Conservation (phyloP, 2,329 filamentous ascomycete species). For the Aspergillus candidus region DNA sequence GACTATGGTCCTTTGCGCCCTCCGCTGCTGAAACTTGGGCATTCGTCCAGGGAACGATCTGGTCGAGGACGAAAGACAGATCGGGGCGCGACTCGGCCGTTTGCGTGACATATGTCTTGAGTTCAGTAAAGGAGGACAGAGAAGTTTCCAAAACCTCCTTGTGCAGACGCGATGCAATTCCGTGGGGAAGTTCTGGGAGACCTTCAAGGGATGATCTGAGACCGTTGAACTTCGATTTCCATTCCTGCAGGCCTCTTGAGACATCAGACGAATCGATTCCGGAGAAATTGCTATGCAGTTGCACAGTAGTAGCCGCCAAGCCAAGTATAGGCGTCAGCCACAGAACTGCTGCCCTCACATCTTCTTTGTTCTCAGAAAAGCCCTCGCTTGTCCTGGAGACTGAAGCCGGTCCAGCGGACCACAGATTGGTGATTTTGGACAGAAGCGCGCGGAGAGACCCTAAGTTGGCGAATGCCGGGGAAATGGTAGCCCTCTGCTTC, state of each 20-base stretch:
- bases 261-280: constrained; percentile 44
- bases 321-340: constrained; percentile 68
- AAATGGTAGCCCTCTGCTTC: constrained; percentile 34
- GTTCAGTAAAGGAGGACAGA: constrained; percentile 19
- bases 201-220: constrained; percentile 40
- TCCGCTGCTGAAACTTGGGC: constrained; percentile 19
- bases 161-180: constrained; percentile 37
- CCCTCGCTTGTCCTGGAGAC: constrained; percentile 17
- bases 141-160: constrained; percentile 25
- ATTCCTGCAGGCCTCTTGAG: constrained; percentile 44
- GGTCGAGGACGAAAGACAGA: constrained; percentile 58
- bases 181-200: constrained; percentile 47
- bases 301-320: constrained; percentile 56
- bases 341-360: constrained; percentile 26
- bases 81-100: constrained; percentile 49
- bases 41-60: constrained; percentile 61
- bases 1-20: constrained; percentile 10
- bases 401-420: constrained; percentile 21
- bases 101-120: constrained; percentile 39
- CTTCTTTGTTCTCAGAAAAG: constrained; percentile 14
- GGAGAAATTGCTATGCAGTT: constrained; percentile 62
- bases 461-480: constrained; percentile 27
- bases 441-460: constrained; percentile 25
- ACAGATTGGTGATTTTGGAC: constrained; percentile 29
- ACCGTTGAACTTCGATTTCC: constrained; percentile 45